A percentile compares a stretch with the other conserved stretches of the same genome.
These are phyloP conservation scores for Pseudogymnoascus sp. DNA, from an alignment of 2,329 filamentous ascomycete species.

Conservation along the genomic window DNA sequence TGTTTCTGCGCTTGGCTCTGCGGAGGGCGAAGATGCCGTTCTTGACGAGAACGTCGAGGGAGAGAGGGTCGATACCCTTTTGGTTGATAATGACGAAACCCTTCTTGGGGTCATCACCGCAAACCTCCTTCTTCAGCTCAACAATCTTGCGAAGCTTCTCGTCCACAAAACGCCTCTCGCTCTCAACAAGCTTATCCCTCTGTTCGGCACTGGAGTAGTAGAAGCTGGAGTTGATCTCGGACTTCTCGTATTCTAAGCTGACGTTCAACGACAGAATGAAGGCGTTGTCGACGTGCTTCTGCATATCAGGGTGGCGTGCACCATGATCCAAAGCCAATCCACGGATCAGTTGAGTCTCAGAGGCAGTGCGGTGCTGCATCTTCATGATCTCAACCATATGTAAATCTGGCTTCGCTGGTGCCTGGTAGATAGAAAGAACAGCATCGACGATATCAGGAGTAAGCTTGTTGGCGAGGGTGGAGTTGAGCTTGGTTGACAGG, in stretches of 20 bases:
- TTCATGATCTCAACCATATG: conserved; percentile 99
- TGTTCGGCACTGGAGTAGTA: conserved; percentile 98
- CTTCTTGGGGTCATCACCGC: conserved; percentile 87
- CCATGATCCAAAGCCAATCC: conserved; percentile 92
- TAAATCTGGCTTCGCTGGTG: conserved; percentile 85
- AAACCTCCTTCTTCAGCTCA: conserved; percentile 95
- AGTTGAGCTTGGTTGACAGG: conserved; percentile 90
- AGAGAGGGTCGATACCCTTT: conserved; percentile 96
- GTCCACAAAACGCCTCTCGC: conserved; percentile 90
- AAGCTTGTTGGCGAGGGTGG: conserved; percentile 78
- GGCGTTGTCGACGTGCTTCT: conserved; percentile 90
- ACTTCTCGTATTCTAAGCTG: conserved; percentile 97
- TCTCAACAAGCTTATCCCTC: conserved; percentile 95
- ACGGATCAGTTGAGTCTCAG: conserved; percentile 91
- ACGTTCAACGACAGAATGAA: conserved; percentile 94
- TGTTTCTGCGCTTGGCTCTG: conserved; percentile 94
- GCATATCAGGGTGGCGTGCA: conserved; percentile 95
- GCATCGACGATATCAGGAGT: conserved; percentile 95
- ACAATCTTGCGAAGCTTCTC: conserved; percentile 96
- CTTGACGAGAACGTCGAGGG: conserved; percentile 92
- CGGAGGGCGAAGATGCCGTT: conserved; percentile 94
- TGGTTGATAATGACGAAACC: conserved; percentile 98
- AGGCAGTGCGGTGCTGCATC: conserved; percentile 96
- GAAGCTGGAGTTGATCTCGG: conserved; percentile 97
- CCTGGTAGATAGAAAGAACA: conserved; percentile 86